phyloP scores from a whole-genome alignment of 257 asterid species.

The Ligustrum vulgare region DNA sequence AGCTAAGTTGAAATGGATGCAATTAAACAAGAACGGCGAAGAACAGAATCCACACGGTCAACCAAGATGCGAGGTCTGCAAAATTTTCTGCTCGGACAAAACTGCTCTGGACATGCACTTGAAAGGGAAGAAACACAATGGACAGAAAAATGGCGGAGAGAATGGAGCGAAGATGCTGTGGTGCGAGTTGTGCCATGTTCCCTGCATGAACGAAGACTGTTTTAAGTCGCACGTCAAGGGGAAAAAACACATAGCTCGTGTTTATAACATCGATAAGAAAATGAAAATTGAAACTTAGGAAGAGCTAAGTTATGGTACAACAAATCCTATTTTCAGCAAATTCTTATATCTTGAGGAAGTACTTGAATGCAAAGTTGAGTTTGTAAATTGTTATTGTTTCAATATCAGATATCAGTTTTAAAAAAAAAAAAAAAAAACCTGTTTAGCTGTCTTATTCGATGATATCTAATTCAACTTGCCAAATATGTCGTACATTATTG shows the following conservation, averaged over 20 bases:
- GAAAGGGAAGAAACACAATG: constrained; percentile 53
- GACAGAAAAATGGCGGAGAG: constrained; percentile 12
- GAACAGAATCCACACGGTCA: not conserved
- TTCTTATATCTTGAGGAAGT: not conserved
- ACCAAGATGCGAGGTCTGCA: constrained; percentile 44
- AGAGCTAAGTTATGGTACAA: not conserved
- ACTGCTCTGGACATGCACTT: constrained; percentile 36
- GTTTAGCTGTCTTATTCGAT: not conserved
- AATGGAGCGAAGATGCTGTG: constrained; percentile 18
- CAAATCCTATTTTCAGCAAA: not conserved
- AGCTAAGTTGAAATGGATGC: constrained; percentile 34
- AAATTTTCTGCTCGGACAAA: constrained; percentile 45
- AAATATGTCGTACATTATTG: no score
- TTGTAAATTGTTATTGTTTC: not conserved
- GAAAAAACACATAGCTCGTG: constrained; percentile 35
- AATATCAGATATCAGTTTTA: no score
- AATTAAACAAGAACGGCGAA: constrained; percentile 11
- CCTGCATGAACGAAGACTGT: constrained; percentile 44
- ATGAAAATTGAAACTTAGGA: not conserved
- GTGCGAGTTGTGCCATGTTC: constrained; percentile 48
- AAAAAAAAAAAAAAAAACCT: no score
- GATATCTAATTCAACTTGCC: not conserved
- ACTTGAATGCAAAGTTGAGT: not conserved
- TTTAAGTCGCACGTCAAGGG: constrained; percentile 46
- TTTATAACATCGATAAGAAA: not conserved